These are phyloP conservation scores for Knoxia roxburghii DNA, from an alignment of 257 asterid species.

Conservation along the genomic window DNA sequence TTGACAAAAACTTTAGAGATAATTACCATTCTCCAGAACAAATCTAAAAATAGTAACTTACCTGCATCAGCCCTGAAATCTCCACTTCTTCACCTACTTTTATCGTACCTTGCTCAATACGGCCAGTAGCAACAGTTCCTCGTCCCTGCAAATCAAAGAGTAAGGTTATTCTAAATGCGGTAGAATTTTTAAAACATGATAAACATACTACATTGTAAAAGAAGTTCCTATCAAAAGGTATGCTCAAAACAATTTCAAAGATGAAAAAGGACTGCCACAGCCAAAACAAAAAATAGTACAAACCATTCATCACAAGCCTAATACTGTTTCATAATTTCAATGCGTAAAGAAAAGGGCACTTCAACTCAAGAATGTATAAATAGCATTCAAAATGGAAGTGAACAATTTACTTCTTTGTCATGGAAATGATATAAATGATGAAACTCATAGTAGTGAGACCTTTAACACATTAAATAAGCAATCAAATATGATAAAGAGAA, in stretches of 20 bases:
- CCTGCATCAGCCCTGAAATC: slow-evolving; percentile 83
- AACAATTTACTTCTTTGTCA: background rate
- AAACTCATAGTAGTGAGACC: no score
- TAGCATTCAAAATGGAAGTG: background rate
- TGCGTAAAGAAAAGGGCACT: no score
- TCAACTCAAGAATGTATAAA: background rate
- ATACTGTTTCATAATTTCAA: background rate
- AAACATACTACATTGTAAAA: background rate
- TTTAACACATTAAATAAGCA: no score
- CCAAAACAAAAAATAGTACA: background rate
- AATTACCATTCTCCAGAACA: background rate
- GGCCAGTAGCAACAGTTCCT: slow-evolving; percentile 99
- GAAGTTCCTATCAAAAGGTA: background rate
- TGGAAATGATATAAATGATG: background rate
- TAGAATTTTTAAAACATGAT: slow-evolving; percentile 1
- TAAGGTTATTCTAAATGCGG: background rate
- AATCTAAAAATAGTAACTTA: background rate
- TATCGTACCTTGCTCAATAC: slow-evolving; percentile 86
- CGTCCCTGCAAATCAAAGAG: slow-evolving; percentile 60
- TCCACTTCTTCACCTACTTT: slow-evolving; percentile 96
- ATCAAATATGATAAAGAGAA: no score
- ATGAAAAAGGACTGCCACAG: background rate
- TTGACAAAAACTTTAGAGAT: background rate
- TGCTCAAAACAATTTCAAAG: background rate
- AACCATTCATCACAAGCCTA: background rate